Conservation (phyloP, 805 yeast genomes). For the Metschnikowia gelsemii region DNA sequence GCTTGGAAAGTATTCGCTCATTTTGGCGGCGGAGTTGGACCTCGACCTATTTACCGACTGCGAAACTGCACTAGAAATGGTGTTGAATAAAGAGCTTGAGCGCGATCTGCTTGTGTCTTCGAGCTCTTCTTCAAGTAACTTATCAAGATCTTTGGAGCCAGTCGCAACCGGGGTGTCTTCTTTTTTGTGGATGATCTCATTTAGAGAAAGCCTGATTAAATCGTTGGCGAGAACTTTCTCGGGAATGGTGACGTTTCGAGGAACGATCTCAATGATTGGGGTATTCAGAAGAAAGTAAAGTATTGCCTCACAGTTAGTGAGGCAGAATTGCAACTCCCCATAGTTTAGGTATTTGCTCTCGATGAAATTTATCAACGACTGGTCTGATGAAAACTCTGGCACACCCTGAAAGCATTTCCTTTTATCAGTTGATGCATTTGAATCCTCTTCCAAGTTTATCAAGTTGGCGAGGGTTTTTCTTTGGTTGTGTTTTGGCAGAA, state of each 20-base stretch:
- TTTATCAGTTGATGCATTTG: background rate
- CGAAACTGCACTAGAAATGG: constrained; percentile 37
- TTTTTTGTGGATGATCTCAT: constrained; percentile 24
- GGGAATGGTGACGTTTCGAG: constrained; percentile 7
- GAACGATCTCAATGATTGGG: constrained; percentile 31
- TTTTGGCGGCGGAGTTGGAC: constrained; percentile 34
- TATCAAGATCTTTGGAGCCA: constrained; percentile 3
- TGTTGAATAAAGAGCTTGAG: constrained; percentile 39
- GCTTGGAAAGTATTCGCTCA: constrained; percentile 12
- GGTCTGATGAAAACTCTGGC: constrained; percentile 30
- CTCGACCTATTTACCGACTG: constrained; percentile 24
- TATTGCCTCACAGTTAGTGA: constrained; percentile 45
- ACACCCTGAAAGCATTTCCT: background rate
- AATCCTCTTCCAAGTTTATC: constrained; percentile 27
- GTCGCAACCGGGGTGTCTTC: constrained; percentile 3
- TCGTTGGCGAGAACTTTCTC: constrained; percentile 12
- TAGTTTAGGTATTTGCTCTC: constrained; percentile 31
- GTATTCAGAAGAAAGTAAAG: constrained; percentile 38
- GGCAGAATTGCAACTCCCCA: constrained; percentile 40
- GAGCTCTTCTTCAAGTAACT: constrained; percentile 15
- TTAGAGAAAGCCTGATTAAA: constrained; percentile 26
- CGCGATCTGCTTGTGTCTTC: constrained; percentile 29
- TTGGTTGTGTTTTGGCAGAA: constrained; percentile 14
- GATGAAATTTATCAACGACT: constrained; percentile 30
- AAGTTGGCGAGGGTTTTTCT: constrained; percentile 29